These are phyloP conservation scores for Apiospora kogelbergensis DNA, from an alignment of 2,329 filamentous ascomycete genomes.

Conservation along the genomic window DNA sequence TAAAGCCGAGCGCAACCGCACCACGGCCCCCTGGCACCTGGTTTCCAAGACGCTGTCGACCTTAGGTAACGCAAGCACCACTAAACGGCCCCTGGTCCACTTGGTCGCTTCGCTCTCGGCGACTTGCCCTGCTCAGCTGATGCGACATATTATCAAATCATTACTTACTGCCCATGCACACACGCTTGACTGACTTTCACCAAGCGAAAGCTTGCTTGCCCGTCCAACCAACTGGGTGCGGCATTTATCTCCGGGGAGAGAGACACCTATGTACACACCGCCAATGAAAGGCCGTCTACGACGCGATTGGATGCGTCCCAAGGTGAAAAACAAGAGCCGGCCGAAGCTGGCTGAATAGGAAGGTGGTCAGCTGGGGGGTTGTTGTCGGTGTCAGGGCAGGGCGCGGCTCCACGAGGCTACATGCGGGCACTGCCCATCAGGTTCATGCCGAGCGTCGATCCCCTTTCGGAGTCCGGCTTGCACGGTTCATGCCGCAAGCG, in stretches of 20 bases:
- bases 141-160: background rate
- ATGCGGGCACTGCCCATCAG: background rate
- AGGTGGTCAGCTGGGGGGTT: background rate
- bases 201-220: background rate
- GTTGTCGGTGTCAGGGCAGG: background rate
- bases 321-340: background rate
- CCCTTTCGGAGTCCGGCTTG: background rate
- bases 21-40: background rate
- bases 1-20: background rate
- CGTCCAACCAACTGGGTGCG: background rate
- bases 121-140: background rate
- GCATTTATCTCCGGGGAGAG: background rate
- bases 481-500: background rate
- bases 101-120: background rate
- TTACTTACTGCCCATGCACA: background rate
- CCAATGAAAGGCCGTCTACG: background rate
- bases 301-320: background rate
- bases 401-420: background rate
- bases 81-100: background rate
- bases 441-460: constrained; percentile 2
- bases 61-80: background rate
- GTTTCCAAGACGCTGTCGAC: too few species aligned
- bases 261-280: background rate
- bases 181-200: too few species aligned
- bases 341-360: constrained; percentile 1